Base-by-base conservation (phyloP, 2,329 filamentous ascomycete species). In the Lecanoromycetidae sp. region DNA sequence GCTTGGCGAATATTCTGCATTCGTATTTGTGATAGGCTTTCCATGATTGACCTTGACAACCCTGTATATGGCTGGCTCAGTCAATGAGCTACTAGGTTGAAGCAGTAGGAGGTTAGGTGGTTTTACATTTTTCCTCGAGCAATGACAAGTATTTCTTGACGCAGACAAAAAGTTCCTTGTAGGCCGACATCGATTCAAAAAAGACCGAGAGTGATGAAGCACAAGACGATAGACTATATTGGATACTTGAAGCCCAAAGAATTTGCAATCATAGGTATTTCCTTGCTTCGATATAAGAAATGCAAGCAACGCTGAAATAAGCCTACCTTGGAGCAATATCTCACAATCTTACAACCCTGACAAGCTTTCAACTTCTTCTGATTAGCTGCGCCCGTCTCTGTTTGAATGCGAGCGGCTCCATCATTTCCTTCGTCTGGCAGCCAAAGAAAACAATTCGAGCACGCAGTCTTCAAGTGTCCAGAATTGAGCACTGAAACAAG, bases 1-100 rank as follows among this genome's bases (percentile, higher is more conserved):
- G 58, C 7, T 60, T 60, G 35, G 65, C 64, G 44, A 74, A 71
- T 5, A 74, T 66, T 23, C 70, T 66, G 56, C 78, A 82, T 60
- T 80, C 76, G 48, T 71, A 61, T 46, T 76, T 77, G 62, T 82
- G 78, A 8, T 67, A 66, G 15, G 68, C 64, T 43, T 69, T 72
- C 78, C 78, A 82, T 22, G 76, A 71, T 55, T 69, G 66, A 35
- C 66, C 62, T 63, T 82, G 78, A 57, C 78, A 82, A 23, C 57
- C 62, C 74, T 80, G 49, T 15, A 48, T 5, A 27, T 42, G 47
- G 2, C 17, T 15, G 13, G 39, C 10, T 43, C 19, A 48, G 46
- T 48, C 39, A 44, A 29, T 37, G 29, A 38, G 37, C 4, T 41
- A 41, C 22, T 36, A 17, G 13, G 9, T 44, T 41, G 27, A 25